A percentile compares a stretch with the other conserved stretches of the same genome.
Conservation (phyloP, 2,329 filamentous ascomycete species). For the Neofusicoccum cordaticola region DNA sequence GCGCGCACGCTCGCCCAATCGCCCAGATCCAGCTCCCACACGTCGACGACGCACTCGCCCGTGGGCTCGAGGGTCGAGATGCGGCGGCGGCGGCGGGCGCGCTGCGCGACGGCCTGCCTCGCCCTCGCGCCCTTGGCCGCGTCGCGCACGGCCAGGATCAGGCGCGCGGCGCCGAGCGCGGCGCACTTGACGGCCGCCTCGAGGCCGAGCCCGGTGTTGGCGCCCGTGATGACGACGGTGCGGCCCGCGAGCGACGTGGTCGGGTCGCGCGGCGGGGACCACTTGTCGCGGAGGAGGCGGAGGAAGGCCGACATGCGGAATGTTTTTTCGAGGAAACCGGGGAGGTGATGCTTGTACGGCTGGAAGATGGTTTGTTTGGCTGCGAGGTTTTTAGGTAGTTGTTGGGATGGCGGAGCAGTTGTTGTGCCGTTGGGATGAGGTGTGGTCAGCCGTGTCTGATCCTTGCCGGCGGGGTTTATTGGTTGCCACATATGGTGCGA, state of each 20-base stretch:
- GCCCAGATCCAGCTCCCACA: slow-evolving; percentile 47
- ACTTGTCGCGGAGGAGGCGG: slow-evolving; percentile 14
- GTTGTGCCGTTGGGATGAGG: too few relatives aligned
- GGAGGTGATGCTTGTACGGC: too few relatives aligned
- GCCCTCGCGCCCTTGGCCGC: slow-evolving; percentile 43
- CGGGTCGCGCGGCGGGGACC: slow-evolving; percentile 21
- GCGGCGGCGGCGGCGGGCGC: neutral
- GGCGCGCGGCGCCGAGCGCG: slow-evolving; percentile 37
- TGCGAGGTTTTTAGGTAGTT: too few relatives aligned
- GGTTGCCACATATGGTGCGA: too few relatives aligned
- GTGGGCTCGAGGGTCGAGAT: neutral
- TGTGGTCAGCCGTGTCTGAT: too few relatives aligned
- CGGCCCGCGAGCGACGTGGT: slow-evolving; percentile 30
- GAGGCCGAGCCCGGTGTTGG: slow-evolving; percentile 48
- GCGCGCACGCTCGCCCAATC: slow-evolving; percentile 38
- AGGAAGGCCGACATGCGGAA: neutral
- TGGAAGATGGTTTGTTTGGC: too few relatives aligned
- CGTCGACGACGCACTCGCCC: slow-evolving; percentile 36
- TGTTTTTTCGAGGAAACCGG: too few relatives aligned
- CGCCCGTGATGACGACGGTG: slow-evolving; percentile 48
- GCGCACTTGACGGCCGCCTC: slow-evolving; percentile 47
- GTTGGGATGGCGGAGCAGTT: too few relatives aligned
- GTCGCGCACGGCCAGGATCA: slow-evolving; percentile 48
- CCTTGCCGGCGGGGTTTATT: too few relatives aligned
- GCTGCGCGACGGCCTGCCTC: slow-evolving; percentile 22